Evolutionary conservation across 1,139 yeast genomes (phyloP).

Genomic region (Blastobotrys persicus): DNA sequence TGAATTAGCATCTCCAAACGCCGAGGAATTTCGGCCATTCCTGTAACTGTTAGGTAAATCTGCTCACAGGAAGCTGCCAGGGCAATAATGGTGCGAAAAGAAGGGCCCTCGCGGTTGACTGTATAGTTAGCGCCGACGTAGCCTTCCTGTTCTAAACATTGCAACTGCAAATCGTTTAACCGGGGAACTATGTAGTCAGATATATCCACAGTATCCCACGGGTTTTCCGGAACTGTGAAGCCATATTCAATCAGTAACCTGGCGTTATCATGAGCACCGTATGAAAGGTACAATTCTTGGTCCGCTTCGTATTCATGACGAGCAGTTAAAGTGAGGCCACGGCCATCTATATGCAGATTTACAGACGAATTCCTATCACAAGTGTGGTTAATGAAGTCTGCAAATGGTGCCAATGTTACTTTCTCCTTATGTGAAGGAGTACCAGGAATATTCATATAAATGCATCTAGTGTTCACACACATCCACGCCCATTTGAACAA

Average conservation of each 20-base stretch:
- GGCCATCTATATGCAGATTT: slow-evolving; percentile 45
- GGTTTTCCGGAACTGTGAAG: slow-evolving; percentile 55
- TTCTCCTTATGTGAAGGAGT: slow-evolving; percentile 51
- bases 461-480: slow-evolving; percentile 86
- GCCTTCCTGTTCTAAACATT: slow-evolving; percentile 50
- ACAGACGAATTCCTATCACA: slow-evolving; percentile 46
- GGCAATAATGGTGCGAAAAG: slow-evolving; percentile 76
- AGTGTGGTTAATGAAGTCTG: slow-evolving; percentile 83
- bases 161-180: slow-evolving; percentile 42
- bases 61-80: slow-evolving; percentile 47
- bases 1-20: slow-evolving; percentile 53
- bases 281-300: slow-evolving; percentile 68
- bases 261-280: slow-evolving; percentile 86
- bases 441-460: slow-evolving; percentile 68
- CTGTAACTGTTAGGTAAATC: not conserved
- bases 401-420: slow-evolving; percentile 87
- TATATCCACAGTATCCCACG: slow-evolving; percentile 71
- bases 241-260: slow-evolving; percentile 86
- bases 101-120: slow-evolving; percentile 49
- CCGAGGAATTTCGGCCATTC: slow-evolving; percentile 8
- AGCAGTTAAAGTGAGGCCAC: slow-evolving; percentile 48
- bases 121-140: slow-evolving; percentile 81
- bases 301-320: slow-evolving; percentile 38
- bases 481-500: slow-evolving; percentile 73
- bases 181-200: slow-evolving; percentile 43